These are phyloP conservation scores for Rutstroemia sp. DNA, from an alignment of 2,329 filamentous ascomycete species.

Conservation along the genomic window DNA sequence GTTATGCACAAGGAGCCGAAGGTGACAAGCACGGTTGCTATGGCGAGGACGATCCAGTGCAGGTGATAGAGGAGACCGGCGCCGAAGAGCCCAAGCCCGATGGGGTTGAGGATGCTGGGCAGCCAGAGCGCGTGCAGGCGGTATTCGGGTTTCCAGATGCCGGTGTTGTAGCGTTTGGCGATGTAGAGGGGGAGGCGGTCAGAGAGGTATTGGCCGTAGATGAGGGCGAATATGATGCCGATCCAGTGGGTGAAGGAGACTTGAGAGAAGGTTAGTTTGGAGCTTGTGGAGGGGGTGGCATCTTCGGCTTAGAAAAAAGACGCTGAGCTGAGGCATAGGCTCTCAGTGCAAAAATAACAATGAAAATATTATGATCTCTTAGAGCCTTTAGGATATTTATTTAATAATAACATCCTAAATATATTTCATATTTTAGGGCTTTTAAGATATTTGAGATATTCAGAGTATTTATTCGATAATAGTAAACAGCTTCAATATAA, in stretches of 20 bases:
- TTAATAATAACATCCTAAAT: too few relatives aligned
- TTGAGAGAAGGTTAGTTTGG: neutral
- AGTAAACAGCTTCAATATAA: too few relatives aligned
- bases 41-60: neutral
- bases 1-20: neutral
- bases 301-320: too few relatives aligned
- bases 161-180: conserved; percentile 3
- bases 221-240: conserved; percentile 30
- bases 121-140: conserved; percentile 12
- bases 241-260: conserved; percentile 34
- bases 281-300: neutral
- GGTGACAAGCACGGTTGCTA: neutral
- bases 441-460: too few relatives aligned
- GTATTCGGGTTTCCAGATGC: conserved; percentile 18
- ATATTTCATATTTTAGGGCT: too few relatives aligned
- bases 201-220: conserved; percentile 31
- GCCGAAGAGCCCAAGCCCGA: neutral
- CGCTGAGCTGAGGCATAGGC: too few relatives aligned
- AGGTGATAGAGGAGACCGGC: conserved; percentile 1
- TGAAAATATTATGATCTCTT: too few relatives aligned
- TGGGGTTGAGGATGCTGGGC: neutral
- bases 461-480: too few relatives aligned
- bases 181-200: conserved; percentile 31
- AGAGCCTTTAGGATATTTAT: too few relatives aligned
- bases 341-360: too few relatives aligned